These are phyloP conservation scores for Diaporthe destruens DNA, from an alignment of 2,329 filamentous ascomycete genomes.

Conservation along the genomic window DNA sequence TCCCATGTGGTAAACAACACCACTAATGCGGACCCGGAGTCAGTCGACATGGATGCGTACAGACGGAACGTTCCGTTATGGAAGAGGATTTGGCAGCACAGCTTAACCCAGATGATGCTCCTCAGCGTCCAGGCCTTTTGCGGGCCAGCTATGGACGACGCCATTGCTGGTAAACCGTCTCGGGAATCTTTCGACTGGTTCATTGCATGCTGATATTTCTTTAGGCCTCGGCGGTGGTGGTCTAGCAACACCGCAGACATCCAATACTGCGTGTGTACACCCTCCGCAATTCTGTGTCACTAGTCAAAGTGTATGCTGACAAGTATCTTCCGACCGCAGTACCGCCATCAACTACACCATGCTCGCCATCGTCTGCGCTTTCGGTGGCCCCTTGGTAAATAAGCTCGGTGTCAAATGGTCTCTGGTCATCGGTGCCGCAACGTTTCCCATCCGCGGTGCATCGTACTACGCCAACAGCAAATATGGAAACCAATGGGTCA, in stretches of 20 bases:
- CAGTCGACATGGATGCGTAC: constrained; percentile 53
- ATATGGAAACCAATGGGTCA: constrained; percentile 61
- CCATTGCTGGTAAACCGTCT: constrained; percentile 51
- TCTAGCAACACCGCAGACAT: constrained; percentile 58
- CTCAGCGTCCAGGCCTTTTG: constrained; percentile 60
- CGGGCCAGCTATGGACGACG: constrained; percentile 56
- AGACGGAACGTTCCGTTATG: constrained; percentile 51
- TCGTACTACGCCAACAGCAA: constrained; percentile 63
- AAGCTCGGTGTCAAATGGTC: constrained; percentile 62
- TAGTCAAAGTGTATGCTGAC: neutral
- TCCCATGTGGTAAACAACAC: constrained; percentile 2
- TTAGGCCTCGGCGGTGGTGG: constrained; percentile 58
- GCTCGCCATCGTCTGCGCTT: constrained; percentile 51
- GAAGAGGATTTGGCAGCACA: constrained; percentile 60
- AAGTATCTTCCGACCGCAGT: neutral
- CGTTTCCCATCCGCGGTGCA: constrained; percentile 60
- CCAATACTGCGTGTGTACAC: constrained; percentile 54
- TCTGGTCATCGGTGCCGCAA: constrained; percentile 56
- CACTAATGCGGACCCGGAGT: neutral
- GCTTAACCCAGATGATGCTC: constrained; percentile 62
- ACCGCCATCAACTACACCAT: constrained; percentile 36
- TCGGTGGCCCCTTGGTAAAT: constrained; percentile 60
- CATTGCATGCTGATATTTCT: neutral
- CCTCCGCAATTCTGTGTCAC: constrained; percentile 48
- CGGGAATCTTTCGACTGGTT: neutral